Percentiles rank a stretch among this genome's conserved stretches.
phyloP scores from a whole-genome alignment of 257 asterid genomes.

The Gardenia jasminoides region DNA sequence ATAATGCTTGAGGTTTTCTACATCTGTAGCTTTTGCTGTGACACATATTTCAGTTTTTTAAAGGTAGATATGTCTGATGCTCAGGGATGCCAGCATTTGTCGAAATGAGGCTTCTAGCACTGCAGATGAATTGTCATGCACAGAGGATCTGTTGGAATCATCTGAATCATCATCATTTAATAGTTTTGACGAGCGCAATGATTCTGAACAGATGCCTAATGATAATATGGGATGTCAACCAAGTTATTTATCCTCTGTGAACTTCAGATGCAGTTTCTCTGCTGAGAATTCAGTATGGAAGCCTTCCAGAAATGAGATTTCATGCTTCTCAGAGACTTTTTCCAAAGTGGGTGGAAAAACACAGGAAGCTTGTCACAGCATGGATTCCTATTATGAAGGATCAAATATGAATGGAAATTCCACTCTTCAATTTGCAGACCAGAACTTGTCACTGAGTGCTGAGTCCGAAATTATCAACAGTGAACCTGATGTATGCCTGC shows the following conservation, averaged over 20 bases:
- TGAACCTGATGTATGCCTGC: slow-evolving; percentile 28
- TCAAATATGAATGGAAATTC: slow-evolving; percentile 10
- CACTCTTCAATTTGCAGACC: slow-evolving; percentile 24
- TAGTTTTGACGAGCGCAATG: slow-evolving; percentile 54
- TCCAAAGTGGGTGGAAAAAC: slow-evolving; percentile 26
- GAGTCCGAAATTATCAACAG: slow-evolving; percentile 31
- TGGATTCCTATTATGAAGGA: slow-evolving; percentile 26
- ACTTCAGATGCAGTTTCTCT: slow-evolving; percentile 48
- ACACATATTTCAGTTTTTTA: slow-evolving; percentile 15
- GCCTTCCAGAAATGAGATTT: slow-evolving; percentile 29
- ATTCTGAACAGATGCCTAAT: slow-evolving; percentile 35
- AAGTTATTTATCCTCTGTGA: slow-evolving; percentile 67
- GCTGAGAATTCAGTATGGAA: slow-evolving; percentile 36
- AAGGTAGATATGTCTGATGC: slow-evolving; percentile 21
- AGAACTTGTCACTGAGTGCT: slow-evolving; percentile 21
- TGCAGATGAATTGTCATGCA: slow-evolving; percentile 41
- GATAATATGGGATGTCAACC: slow-evolving; percentile 29
- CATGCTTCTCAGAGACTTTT: slow-evolving; percentile 32
- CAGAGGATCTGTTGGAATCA: slow-evolving; percentile 61
- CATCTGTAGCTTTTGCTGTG: background rate
- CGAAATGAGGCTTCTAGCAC: slow-evolving; percentile 48
- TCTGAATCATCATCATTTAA: slow-evolving; percentile 65
- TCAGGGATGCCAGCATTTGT: slow-evolving; percentile 39
- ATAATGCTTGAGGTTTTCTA: background rate
- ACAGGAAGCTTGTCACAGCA: slow-evolving; percentile 25